Base-by-base conservation (phyloP, 148 eudicot genomes). In the Polygonum aviculare region DNA sequence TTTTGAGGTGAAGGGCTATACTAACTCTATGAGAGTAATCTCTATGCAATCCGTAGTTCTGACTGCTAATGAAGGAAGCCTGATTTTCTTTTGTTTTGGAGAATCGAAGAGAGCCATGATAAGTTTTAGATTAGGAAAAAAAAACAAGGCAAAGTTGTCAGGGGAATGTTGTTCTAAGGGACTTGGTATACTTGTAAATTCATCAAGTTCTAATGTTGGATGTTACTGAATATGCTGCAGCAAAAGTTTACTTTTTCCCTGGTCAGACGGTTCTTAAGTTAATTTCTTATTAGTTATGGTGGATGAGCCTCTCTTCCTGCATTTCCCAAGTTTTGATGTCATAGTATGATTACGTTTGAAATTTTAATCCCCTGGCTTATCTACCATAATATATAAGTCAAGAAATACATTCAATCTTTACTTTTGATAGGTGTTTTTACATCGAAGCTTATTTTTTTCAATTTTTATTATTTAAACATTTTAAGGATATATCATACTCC, bases 151-250 rank as follows among this genome's bases (percentile, higher is more conserved):
- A 10, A 62, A 62, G 16, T 12, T 62, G 39, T 2, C 1, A 54
- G 60, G 60, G 57, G 14, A 26, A 4, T 54, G 60, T 19, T 54
- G 60, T 19, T 54, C 14, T 26, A 60, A 60, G 36, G 67, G 21
- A 60, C 36, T 63, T 35, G 70, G 70, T 63, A 67, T 67, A 67
- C 45, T 21, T 67, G 72, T 67, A 67, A 36, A 67, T 67, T 63
- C 14, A 16, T 15, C 44, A 67, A 35, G 72, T 67, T 67, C 41
- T 67, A 36, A 36, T 36, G 70, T 36, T 33, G 4, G 44, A 35
- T 22, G 72, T 67, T 67, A 9, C 38, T 36, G 72, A 14, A 67
- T 36, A 67, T 67, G 72, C 7, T 36, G 69, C 36, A 33, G 63
- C 69, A 31, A 63, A 31, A 57, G 16, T 3, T 7, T 31, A 63